Evolutionary conservation across 75 land plant species (phyloP).

Genomic region (Gnetum montanum): DNA sequence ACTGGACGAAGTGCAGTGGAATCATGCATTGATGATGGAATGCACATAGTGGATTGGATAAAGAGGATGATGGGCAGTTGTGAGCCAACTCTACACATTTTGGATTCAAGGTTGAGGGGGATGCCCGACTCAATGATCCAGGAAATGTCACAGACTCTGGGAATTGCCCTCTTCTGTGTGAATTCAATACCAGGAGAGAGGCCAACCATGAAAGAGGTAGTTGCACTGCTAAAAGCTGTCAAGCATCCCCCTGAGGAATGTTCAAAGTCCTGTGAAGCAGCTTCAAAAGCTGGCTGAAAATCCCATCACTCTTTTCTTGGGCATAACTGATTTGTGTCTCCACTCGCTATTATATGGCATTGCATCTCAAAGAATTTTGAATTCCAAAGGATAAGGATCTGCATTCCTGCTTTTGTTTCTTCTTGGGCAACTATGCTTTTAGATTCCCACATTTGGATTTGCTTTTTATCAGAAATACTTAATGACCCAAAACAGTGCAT

Average conservation of each 20-base stretch:
- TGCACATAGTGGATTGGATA: conserved; percentile 90
- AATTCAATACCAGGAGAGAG: conserved; percentile 64
- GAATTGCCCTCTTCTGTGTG: conserved; percentile 82
- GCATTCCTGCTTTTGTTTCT: no score
- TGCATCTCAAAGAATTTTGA: no score
- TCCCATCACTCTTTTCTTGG: no score
- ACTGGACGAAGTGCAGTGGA: conserved; percentile 73
- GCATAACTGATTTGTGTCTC: neutral
- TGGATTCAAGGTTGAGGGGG: conserved; percentile 72
- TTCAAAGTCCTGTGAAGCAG: no score
- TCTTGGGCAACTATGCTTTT: no score
- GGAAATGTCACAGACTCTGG: conserved; percentile 87
- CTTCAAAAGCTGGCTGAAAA: neutral
- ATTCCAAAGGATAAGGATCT: no score
- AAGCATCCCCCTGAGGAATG: conserved; percentile 68
- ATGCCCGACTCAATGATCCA: conserved; percentile 77
- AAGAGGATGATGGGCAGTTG: conserved; percentile 60
- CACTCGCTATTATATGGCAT: no score
- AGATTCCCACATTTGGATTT: no score
- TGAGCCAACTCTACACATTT: conserved; percentile 39
- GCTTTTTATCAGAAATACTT: no score
- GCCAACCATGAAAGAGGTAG: conserved; percentile 96
- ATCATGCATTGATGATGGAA: conserved; percentile 38
- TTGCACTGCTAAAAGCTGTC: conserved; percentile 78
- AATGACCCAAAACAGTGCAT: no score